Evolutionary conservation across 495 filamentous ascomycete species (phyloP).

Genomic region (Trichoderma erinaceum): DNA sequence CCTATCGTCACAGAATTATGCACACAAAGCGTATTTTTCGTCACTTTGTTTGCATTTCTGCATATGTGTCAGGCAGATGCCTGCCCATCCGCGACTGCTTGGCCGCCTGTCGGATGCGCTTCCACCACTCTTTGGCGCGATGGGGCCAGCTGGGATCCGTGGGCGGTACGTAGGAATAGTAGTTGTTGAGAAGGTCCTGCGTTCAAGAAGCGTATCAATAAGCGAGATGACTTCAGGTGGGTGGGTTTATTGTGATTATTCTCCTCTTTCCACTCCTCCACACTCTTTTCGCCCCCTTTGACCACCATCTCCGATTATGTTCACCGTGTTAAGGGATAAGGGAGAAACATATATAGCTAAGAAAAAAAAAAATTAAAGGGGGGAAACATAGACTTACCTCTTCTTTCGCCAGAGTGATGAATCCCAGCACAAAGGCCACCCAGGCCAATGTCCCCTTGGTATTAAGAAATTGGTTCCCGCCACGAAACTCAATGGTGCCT

Average conservation of each 20-base stretch:
- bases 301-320: neutral
- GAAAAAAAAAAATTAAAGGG: neutral
- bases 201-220: slow-evolving; percentile 1
- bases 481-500: slow-evolving; percentile 20
- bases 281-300: neutral
- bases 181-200: slow-evolving; percentile 15
- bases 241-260: neutral
- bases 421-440: slow-evolving; percentile 19
- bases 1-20: neutral
- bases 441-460: slow-evolving; percentile 19
- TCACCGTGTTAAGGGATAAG: neutral
- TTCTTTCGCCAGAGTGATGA: slow-evolving; percentile 18
- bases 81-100: slow-evolving; percentile 18
- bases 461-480: slow-evolving; percentile 20
- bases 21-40: neutral
- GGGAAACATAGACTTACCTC: slow-evolving; percentile 11
- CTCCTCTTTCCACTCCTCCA: neutral
- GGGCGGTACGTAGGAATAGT: slow-evolving; percentile 1
- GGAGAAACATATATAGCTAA: neutral
- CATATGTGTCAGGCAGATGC: slow-evolving; percentile 14
- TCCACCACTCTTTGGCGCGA: slow-evolving; percentile 15
- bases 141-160: neutral
- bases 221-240: neutral
- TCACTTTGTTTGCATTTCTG: slow-evolving; percentile 39
- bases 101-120: slow-evolving; percentile 13